Evolutionary conservation across 2,329 filamentous ascomycete genomes (phyloP).

Genomic region (Scopulariopsis brevicaulis): DNA sequence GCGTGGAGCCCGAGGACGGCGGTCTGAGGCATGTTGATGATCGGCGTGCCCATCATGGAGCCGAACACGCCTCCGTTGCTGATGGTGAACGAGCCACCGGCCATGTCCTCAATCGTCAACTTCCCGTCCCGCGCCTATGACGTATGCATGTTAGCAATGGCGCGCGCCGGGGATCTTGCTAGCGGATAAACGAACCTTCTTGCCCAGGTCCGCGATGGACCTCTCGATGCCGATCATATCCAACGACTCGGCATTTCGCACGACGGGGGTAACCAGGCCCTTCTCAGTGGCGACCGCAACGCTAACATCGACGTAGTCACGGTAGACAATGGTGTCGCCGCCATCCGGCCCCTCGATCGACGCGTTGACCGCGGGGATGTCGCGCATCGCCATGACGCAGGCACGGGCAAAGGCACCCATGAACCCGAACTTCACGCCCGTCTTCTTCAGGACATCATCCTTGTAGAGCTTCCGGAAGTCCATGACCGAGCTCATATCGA

Average conservation of each 20-base stretch:
- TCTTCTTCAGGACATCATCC: constrained; percentile 91
- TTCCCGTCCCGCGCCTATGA: constrained; percentile 81
- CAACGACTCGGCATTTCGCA: constrained; percentile 83
- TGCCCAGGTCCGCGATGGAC: constrained; percentile 84
- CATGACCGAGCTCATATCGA: constrained; percentile 97
- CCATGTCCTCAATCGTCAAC: constrained; percentile 98
- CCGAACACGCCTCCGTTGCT: constrained; percentile 96
- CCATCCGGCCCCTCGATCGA: constrained; percentile 93
- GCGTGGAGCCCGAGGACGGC: constrained; percentile 88
- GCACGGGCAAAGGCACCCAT: constrained; percentile 97
- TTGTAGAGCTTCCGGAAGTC: constrained; percentile 97
- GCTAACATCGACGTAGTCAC: constrained; percentile 95
- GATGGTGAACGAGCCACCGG: constrained; percentile 95
- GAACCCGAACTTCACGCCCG: constrained; percentile 96
- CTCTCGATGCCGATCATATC: constrained; percentile 85
- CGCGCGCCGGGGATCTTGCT: background rate
- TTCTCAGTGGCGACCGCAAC: constrained; percentile 97
- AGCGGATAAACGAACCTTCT: constrained; percentile 55
- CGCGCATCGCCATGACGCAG: constrained; percentile 82
- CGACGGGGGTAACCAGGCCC: constrained; percentile 90
- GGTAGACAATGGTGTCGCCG: constrained; percentile 95
- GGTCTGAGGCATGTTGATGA: constrained; percentile 94
- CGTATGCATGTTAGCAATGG: background rate
- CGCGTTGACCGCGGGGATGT: constrained; percentile 89
- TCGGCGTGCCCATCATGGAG: constrained; percentile 93